These are phyloP conservation scores for Eucalyptus victrix DNA, from an alignment of 345 rosid genomes.

Conservation along the genomic window DNA sequence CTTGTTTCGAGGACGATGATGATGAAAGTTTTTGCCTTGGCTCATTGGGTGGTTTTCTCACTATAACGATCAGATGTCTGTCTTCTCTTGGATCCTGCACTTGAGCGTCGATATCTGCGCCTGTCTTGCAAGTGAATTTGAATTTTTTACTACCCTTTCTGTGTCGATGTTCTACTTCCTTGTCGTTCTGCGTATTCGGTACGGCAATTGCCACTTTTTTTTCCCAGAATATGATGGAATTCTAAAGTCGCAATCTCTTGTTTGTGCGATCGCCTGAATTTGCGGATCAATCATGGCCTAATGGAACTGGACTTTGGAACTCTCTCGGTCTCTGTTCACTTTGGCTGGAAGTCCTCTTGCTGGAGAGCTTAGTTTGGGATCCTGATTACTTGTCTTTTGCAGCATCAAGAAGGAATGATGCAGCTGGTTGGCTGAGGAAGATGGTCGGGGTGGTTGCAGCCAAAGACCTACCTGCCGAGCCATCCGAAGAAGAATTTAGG, in stretches of 20 bases:
- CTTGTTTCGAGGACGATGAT: neutral
- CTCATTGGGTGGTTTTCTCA: neutral
- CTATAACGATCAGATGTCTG: neutral
- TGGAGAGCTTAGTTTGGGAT: neutral
- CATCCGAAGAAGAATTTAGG: constrained; percentile 90
- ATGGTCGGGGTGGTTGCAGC: constrained; percentile 55
- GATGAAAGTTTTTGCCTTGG: neutral
- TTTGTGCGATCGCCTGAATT: neutral
- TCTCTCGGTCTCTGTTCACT: neutral
- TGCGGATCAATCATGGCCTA: neutral
- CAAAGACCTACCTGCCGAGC: constrained; percentile 80
- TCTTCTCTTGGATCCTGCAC: neutral
- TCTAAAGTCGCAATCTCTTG: neutral
- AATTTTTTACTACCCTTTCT: neutral
- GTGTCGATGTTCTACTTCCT: neutral
- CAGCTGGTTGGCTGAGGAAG: constrained; percentile 82
- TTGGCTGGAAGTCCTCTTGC: neutral
- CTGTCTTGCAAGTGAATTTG: neutral
- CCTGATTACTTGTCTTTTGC: neutral
- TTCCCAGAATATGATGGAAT: neutral
- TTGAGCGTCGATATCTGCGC: neutral
- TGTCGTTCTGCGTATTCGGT: neutral
- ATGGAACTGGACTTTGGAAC: neutral
- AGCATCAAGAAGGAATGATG: constrained; percentile 83
- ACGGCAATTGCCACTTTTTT: neutral